Evolutionary conservation across 768 basidiomycete species (phyloP), one percentile per base, ranked within the genome.

Genomic region (Russula virescens): DNA sequence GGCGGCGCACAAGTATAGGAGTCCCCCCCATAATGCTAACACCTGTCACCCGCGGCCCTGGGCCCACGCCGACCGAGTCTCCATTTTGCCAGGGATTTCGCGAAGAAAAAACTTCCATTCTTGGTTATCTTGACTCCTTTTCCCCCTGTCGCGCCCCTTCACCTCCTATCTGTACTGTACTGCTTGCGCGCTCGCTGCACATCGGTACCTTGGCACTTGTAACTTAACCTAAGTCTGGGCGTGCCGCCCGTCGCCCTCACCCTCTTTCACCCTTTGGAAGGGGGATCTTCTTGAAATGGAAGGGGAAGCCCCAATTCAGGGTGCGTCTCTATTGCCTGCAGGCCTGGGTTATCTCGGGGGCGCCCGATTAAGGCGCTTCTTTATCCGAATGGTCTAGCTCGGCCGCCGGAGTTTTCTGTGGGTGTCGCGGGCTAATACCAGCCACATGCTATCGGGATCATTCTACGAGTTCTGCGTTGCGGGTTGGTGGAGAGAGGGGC

Each of bases 131-230:
- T 13, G 19, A 28, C 42, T 14, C 54, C 23, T 18, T 40, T 10
- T 8, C 8, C 42, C 55, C 55, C 43, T n/a, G 26, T 40, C 38
- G 38, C 38, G 38, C 13, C 19, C 47, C 48, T n/a, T 42, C n/a
- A 6, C 58, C 58, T 52, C 58, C 58, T 60, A 60, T 60, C 49
- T 45, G 31, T 45, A 42, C 42, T 45, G 21, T 45, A 42, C 28
- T 48, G 40, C 40, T 47, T 26, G 48, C 26, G 38, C 40, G 26
- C 48, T 40, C 19, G 19, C 58, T 28, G 48, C 40, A 42, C 13
- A 50, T 49, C 47, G 34, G 56, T 48, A 38, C 56, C 43, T 35
- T 25, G 31, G n/a, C n/a, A n/a, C n/a, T n/a, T n/a, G 8, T 6
- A 57, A 48, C 10, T 1, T 14, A 9, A n/a, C n/a, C n/a, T n/a